Evolutionary conservation across 75 land plant species (phyloP).

Genomic region (Larix kaempferi): DNA sequence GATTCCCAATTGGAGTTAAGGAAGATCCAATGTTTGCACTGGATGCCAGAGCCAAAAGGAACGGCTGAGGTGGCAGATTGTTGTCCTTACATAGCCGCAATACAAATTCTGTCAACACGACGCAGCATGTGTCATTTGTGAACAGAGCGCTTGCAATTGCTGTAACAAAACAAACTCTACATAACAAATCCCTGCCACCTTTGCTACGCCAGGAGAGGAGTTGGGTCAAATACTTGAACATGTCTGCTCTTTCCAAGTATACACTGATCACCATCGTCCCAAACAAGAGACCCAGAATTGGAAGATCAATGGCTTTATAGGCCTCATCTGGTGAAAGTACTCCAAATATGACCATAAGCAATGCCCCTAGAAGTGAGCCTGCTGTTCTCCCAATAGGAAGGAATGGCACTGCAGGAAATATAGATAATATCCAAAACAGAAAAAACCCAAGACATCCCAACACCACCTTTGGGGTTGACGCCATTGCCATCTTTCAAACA

Average conservation of each 20-base stretch:
- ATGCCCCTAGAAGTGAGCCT: constrained; percentile 59
- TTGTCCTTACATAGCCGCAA: constrained; percentile 45
- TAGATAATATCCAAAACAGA: constrained; percentile 58
- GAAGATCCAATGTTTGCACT: constrained; percentile 73
- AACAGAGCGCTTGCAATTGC: constrained; percentile 60
- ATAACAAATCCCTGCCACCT: constrained; percentile 56
- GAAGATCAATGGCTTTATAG: constrained; percentile 59
- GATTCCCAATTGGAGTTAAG: constrained; percentile 67
- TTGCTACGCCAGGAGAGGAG: constrained; percentile 48
- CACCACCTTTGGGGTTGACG: constrained; percentile 35
- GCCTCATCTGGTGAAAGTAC: constrained; percentile 52
- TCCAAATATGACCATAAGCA: constrained; percentile 60
- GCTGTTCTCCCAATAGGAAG: constrained; percentile 78
- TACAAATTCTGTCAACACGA: constrained; percentile 58
- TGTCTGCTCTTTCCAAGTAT: constrained; percentile 56
- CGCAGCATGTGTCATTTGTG: constrained; percentile 63
- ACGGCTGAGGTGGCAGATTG: constrained; percentile 58
- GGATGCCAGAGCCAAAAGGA: constrained; percentile 55
- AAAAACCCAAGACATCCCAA: constrained; percentile 52
- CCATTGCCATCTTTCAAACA: not conserved
- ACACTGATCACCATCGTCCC: constrained; percentile 82
- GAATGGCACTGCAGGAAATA: constrained; percentile 55
- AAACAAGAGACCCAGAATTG: constrained; percentile 74
- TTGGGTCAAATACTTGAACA: constrained; percentile 50
- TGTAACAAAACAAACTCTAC: constrained; percentile 41